Evolutionary conservation across 805 yeast genomes (phyloP), one percentile per base, ranked within the genome.

Genomic region (Saccharomyces jurei): DNA sequence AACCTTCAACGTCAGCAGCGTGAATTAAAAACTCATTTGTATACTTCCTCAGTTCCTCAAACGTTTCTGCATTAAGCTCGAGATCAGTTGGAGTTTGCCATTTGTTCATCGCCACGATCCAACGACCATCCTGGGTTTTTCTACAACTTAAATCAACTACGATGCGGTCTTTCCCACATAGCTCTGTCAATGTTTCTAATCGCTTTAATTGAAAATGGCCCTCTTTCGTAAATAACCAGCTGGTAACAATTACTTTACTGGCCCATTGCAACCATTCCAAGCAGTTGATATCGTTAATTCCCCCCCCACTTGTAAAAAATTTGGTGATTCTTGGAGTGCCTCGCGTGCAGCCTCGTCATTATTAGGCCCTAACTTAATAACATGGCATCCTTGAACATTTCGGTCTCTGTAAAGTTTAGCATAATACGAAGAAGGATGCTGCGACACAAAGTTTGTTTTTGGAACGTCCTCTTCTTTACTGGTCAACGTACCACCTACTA

Each of bases 1-100:
- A 76, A 0, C 99, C 99, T 71, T 94, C 99, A 2, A 94, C 98
- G 70, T 94, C 99, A 0, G 99, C 99, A 2, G 99, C 99, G 72
- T 94, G 99, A 17, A 94, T 85, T 52, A 94, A 73, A 65, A 92
- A 88, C 71, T 94, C 99, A 59, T 82, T 79, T 63, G 97, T 89
- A 71, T 85, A 88, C 50, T 74, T 54, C 8, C 84, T 71, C 44
- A 94, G 76, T 49, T 70, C 56, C 3, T 62, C 66, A 56, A 94
- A 78, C 28, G 86, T 78, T 27, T 78, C 79, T 50, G 70, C 67
- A 50, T 74, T 75, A 52, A 94, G 74, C 53, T 73, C 78, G 48
- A 83, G 77, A 44, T 78, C 77, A 0, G 99, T 94, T 29, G 91
- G 71, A 0, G 91, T 87, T 68, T 91, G 97, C 99, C 99, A 94